Conservation (phyloP, 2,329 filamentous ascomycete species). For the Pseudogymnoascus sp. region DNA sequence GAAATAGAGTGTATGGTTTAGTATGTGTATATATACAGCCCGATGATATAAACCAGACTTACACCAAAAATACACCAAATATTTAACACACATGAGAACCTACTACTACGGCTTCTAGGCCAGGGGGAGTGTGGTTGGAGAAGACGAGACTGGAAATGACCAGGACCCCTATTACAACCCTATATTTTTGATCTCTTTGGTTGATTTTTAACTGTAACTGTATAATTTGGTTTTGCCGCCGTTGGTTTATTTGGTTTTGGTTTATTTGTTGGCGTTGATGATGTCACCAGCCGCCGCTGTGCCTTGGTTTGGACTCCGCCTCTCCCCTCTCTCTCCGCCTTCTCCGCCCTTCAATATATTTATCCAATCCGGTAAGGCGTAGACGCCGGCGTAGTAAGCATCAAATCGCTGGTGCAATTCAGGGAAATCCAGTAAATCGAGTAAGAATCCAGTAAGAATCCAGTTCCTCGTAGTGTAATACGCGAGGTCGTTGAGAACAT, state of each 20-base stretch:
- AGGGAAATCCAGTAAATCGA: neutral
- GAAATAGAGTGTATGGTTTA: neutral
- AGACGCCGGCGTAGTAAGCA: conserved; percentile 4
- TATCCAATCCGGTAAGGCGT: neutral
- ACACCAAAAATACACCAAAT: neutral
- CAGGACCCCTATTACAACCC: neutral
- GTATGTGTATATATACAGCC: too few relatives aligned
- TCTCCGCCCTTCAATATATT: neutral
- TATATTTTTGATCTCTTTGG: neutral
- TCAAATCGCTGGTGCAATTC: neutral
- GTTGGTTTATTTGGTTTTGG: neutral
- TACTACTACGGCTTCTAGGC: too few relatives aligned
- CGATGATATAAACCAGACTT: neutral
- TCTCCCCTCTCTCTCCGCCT: conserved; percentile 1
- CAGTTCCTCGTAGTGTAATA: neutral
- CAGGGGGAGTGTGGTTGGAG: neutral
- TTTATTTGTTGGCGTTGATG: neutral
- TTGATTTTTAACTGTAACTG: neutral
- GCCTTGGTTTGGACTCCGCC: neutral
- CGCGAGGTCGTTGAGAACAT: conserved; percentile 2
- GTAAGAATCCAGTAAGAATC: neutral
- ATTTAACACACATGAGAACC: neutral
- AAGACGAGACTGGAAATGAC: neutral
- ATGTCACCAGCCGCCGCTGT: neutral
- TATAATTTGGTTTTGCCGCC: neutral